phyloP scores from a whole-genome alignment of 2,329 filamentous ascomycete species.

The Pseudopyrenochaeta lycopersici region DNA sequence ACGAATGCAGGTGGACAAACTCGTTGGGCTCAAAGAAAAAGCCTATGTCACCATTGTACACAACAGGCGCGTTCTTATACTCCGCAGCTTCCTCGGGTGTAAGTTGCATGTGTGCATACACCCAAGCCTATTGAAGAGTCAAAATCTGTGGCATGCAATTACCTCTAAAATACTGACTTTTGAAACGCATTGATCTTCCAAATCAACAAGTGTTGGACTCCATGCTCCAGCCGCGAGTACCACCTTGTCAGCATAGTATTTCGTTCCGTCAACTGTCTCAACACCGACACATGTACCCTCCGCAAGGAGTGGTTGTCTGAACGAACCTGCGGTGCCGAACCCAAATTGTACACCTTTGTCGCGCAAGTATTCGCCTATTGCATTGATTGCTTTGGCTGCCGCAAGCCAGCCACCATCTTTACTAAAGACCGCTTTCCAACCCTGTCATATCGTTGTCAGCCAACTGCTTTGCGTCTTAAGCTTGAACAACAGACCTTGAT shows the following conservation, averaged over 20 bases:
- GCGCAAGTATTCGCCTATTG: constrained; percentile 53
- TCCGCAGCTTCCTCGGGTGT: constrained; percentile 58
- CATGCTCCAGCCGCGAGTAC: constrained; percentile 53
- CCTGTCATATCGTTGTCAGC: constrained; percentile 28
- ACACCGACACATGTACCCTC: constrained; percentile 52
- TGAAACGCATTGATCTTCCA: constrained; percentile 53
- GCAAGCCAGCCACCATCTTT: constrained; percentile 59
- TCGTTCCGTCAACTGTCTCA: constrained; percentile 53
- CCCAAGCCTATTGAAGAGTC: constrained; percentile 56
- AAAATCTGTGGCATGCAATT: constrained; percentile 46
- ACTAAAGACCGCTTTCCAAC: constrained; percentile 58
- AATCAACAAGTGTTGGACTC: constrained; percentile 38
- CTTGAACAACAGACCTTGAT: constrained; percentile 43
- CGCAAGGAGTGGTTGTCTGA: constrained; percentile 54
- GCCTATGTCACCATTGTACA: constrained; percentile 59
- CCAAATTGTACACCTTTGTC: constrained; percentile 54
- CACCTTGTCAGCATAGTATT: constrained; percentile 55
- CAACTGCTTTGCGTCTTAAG: background rate
- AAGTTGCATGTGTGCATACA: constrained; percentile 63
- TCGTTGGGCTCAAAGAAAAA: constrained; percentile 63
- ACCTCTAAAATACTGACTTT: constrained; percentile 62
- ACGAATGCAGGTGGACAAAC: background rate
- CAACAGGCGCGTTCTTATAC: constrained; percentile 62
- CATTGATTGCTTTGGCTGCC: constrained; percentile 58
- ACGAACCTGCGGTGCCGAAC: constrained; percentile 55